phyloP scores from a whole-genome alignment of 805 yeast genomes.

The Kodamaea lidongshanica region DNA sequence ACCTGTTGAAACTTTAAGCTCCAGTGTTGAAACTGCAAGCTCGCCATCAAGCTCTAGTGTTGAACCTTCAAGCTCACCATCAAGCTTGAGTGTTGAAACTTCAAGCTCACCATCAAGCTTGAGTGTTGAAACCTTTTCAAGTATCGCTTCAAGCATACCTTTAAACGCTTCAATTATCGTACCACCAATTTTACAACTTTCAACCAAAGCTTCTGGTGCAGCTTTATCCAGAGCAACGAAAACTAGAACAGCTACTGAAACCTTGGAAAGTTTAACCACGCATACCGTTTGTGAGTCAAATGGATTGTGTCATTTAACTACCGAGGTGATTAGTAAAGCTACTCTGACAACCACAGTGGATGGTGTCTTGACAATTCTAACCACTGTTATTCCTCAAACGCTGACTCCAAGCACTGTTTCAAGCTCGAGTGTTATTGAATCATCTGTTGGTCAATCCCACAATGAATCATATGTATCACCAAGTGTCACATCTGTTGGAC shows the following conservation, averaged over 20 bases:
- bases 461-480: constrained; percentile 1
- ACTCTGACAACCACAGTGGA: constrained; percentile 34
- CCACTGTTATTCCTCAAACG: constrained; percentile 25
- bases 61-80: too few species aligned
- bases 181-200: too few species aligned
- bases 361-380: constrained; percentile 35
- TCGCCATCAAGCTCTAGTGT: too few species aligned
- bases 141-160: too few species aligned
- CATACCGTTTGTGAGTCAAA: constrained; percentile 28
- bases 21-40: too few species aligned
- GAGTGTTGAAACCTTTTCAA: too few species aligned
- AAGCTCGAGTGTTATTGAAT: constrained; percentile 1
- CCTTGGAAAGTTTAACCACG: constrained; percentile 13
- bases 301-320: constrained; percentile 29
- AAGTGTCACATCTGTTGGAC: too few species aligned
- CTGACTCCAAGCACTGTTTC: constrained; percentile 2
- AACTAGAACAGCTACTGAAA: constrained; percentile 22
- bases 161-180: too few species aligned
- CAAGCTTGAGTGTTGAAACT: too few species aligned
- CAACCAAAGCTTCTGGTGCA: too few species aligned
- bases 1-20: too few species aligned
- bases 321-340: constrained; percentile 24
- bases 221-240: background rate
- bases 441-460: background rate
- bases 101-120: too few species aligned